Base-by-base conservation (phyloP, 2,329 filamentous ascomycete genomes). In the Cladophialophora exuberans region DNA sequence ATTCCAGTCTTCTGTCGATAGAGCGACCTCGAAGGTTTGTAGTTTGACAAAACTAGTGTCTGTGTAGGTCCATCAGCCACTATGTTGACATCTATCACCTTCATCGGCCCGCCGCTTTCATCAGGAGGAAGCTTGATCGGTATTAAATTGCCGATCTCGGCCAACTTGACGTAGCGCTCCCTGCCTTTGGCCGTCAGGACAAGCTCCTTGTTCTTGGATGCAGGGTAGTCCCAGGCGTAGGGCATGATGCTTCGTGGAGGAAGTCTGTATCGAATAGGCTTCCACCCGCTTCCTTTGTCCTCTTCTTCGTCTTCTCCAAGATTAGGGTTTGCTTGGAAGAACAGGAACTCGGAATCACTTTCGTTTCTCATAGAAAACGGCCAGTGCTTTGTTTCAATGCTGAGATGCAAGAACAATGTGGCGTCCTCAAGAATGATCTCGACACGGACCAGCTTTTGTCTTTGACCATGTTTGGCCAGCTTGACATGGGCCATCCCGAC, bases 351-450 rank as follows among this genome's bases (percentile, higher is more conserved):
- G 20, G 88, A 88, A 66, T 97, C 93, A 67, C 93, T 97, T 75
- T 97, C 94, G 68, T 99, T 99, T 62, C 94, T 88, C 86, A 99
- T 97, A 0, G 92, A 97, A 74, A 94, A 99, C 0, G 94, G 94
- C 94, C 94, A 99, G 68, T 96, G 90, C 71, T 94, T 95, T 4
- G 84, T 91, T 74, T 99, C 94, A 63, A 93, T 79, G 67, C 86
- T 94, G 55, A 99, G 81, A 66, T 96, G 90, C 28, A 97, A 72
- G 78, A 97, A 99, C 35, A 99, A 87, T 1, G 93, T 97, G 0
- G 93, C 90, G 59, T 89, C 85, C 70, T 99, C 95, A 81, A 97
- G 87, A 41, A 99, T 78, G 38, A 97, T 83, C 69, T 99, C 94
- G 10, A 95, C 82, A 46, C 93, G 85, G 43, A 97, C 83, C 7